phyloP scores from a whole-genome alignment of 2,329 filamentous ascomycete genomes.

The Sclerotinia glacialis region DNA sequence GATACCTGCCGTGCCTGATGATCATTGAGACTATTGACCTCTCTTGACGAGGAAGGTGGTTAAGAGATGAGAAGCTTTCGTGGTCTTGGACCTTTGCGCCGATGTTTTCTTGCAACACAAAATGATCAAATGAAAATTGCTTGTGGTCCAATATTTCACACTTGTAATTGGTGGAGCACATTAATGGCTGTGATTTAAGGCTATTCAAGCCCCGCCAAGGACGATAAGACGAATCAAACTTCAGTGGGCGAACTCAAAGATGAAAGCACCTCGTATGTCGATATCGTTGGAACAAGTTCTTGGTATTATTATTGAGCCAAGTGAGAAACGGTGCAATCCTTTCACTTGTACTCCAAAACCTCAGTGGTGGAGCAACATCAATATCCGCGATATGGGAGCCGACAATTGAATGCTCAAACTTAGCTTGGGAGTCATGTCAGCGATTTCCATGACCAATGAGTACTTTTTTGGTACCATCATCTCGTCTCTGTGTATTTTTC shows the following conservation, averaged over 20 bases:
- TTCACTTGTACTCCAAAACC: not conserved
- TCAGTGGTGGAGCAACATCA: not conserved
- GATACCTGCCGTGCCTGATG: not conserved
- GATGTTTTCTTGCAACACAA: slow-evolving; percentile 7
- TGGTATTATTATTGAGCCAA: not conserved
- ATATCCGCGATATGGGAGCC: not conserved
- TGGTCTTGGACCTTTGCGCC: not conserved
- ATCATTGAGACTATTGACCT: not conserved
- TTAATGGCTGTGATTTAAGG: not conserved
- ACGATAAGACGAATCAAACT: not conserved
- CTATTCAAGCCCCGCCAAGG: not conserved
- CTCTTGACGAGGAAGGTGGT: slow-evolving; percentile 11
- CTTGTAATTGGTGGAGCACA: slow-evolving; percentile 14
- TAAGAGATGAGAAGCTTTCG: slow-evolving; percentile 2
- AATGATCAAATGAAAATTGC: slow-evolving; percentile 7
- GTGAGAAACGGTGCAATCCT: not conserved
- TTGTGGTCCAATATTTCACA: slow-evolving; percentile 3
- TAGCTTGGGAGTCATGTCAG: not conserved
- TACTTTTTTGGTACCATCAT: not conserved
- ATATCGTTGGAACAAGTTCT: not conserved
- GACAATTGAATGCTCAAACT: not conserved
- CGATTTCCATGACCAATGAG: not conserved
- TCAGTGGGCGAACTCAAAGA: not conserved
- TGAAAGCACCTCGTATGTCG: not conserved
- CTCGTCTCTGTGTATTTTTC: not conserved